A percentile compares a stretch with the other conserved stretches of the same genome.
phyloP scores from a whole-genome alignment of 2,329 filamentous ascomycete genomes.

The Fusarium oxysporum region DNA sequence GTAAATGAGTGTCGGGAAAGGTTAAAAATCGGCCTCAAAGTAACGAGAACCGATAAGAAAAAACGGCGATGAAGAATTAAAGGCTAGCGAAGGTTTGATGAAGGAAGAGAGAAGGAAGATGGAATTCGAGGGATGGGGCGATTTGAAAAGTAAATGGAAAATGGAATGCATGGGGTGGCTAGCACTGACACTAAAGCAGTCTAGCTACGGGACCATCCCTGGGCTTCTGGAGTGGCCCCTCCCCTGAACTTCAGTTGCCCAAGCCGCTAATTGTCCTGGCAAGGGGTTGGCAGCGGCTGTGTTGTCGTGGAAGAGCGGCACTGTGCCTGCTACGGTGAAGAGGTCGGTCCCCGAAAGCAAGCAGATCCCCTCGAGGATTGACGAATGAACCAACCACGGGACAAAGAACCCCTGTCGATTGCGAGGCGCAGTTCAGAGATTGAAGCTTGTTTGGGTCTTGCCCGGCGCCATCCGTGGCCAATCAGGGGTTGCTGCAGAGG shows the following conservation, averaged over 20 bases:
- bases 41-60: slow-evolving; percentile 40
- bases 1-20: slow-evolving; percentile 49
- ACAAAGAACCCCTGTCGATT: slow-evolving; percentile 21
- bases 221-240: slow-evolving; percentile 7
- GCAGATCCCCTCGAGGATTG: slow-evolving; percentile 17
- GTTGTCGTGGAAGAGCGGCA: slow-evolving; percentile 23
- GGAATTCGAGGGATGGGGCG: slow-evolving; percentile 33
- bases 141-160: slow-evolving; percentile 40
- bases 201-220: slow-evolving; percentile 20
- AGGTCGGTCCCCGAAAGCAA: background rate
- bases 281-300: slow-evolving; percentile 29
- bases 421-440: slow-evolving; percentile 42
- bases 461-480: slow-evolving; percentile 30
- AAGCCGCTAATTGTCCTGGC: slow-evolving; percentile 35
- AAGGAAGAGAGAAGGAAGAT: slow-evolving; percentile 29
- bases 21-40: slow-evolving; percentile 41
- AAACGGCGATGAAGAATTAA: slow-evolving; percentile 42
- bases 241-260: slow-evolving; percentile 21
- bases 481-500: slow-evolving; percentile 28
- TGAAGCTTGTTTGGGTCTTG: slow-evolving; percentile 44
- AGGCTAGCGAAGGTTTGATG: slow-evolving; percentile 42
- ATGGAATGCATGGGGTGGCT: slow-evolving; percentile 25
- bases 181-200: background rate
- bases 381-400: slow-evolving; percentile 22
- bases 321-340: slow-evolving; percentile 27